Conservation (phyloP, 306 rosid genomes). For the Dalbergia cultrata region DNA sequence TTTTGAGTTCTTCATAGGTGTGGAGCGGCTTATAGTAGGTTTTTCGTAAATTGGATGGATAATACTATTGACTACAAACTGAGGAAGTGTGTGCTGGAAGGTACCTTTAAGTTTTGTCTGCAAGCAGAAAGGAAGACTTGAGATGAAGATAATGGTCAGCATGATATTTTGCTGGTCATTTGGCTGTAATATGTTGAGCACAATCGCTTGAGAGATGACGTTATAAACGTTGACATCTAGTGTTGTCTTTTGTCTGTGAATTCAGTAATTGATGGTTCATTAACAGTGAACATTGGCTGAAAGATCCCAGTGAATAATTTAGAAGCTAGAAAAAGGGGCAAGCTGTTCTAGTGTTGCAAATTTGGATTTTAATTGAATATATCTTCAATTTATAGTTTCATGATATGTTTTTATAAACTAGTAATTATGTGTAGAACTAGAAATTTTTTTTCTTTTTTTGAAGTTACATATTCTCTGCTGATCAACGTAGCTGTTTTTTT, state of each 20-base stretch:
- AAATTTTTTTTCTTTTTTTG: conserved; percentile 11
- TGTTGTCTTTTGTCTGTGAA: background rate
- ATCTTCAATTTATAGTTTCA: conserved; percentile 3
- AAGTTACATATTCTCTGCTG: conserved; percentile 33
- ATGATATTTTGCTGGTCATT: conserved; percentile 1
- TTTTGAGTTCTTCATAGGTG: conserved; percentile 28
- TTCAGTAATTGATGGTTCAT: conserved; percentile 5
- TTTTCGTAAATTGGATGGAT: background rate
- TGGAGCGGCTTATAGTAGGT: background rate
- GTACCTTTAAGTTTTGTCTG: background rate
- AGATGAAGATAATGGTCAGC: conserved; percentile 23
- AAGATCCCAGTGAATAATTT: conserved; percentile 1
- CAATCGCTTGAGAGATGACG: background rate
- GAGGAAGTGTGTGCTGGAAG: background rate
- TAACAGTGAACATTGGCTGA: background rate
- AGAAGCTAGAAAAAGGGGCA: background rate
- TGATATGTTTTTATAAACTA: background rate
- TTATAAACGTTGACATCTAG: background rate
- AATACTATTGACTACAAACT: background rate
- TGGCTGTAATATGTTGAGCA: background rate
- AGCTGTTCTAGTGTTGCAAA: conserved; percentile 31
- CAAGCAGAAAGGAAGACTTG: conserved; percentile 13
- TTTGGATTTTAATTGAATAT: conserved; percentile 13
- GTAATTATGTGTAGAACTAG: conserved; percentile 12
- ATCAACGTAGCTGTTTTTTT: conserved; percentile 5